Base-by-base conservation (phyloP, 2,329 filamentous ascomycete genomes). In the Eurotiales sp. region DNA sequence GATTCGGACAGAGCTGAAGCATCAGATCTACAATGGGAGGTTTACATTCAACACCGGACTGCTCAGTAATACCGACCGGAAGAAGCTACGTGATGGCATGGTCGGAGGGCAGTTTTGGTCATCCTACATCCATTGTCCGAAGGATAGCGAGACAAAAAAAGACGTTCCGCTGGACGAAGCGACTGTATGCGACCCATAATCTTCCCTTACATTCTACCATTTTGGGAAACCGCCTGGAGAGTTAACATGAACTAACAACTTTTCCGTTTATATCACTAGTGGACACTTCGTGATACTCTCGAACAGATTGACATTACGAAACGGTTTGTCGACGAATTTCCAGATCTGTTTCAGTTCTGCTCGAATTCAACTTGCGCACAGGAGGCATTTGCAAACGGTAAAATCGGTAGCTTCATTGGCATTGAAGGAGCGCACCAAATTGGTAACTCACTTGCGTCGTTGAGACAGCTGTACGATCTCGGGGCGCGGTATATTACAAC, bases 31-130 rank as follows among this genome's bases (percentile, higher is more conserved):
- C 44, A 50, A 59, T 53, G 52, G 47, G 7, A 46, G 30, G 8
- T 52, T 52, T 34, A 52, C 50, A 14, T 52, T 59, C 30, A 51
- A 57, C 17, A 54, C 56, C 34, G 52, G 56, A 1, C 48, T 61
- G 8, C 29, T 53, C 11, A 55, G 62, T 34, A 59, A 65, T 25
- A 64, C 59, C 2, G 63, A 65, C 46, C 40, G 65, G 10, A 42
- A 60, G 41, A 53, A 56, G 44, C 51, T 65, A 54, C 50, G 55
- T 7, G 22, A 60, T 43, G 64, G 64, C 7, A 55, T 51, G 23
- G 53, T 64, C 12, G 64, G 64, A 14, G 64, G 64, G 1, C 61
- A 63, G 30, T 66, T 66, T 42, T 65, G 64, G 64, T 56, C 50
- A 39, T 60, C 60, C n/a, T 66, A 57, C 48, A 57, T 65, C 7